Evolutionary conservation across 306 rosid genomes (phyloP), one percentile per base, ranked within the genome.

Genomic region (Quercus mongolica): DNA sequence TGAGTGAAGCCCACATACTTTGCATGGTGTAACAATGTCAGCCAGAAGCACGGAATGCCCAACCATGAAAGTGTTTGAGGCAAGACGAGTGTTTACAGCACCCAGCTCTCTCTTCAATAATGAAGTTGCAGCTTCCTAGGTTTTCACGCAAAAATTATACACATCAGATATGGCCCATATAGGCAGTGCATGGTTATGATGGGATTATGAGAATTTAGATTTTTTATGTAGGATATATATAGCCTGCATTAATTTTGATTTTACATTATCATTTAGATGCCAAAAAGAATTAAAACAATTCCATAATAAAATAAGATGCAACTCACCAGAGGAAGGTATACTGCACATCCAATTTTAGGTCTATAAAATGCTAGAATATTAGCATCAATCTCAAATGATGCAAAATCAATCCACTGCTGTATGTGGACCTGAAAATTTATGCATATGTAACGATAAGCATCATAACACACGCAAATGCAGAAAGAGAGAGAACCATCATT

Each of bases 381-480:
- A 55, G 86, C 73, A 88, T 91, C 97, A 74, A 91, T 84, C 83
- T 94, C 98, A 78, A 81, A 1, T 1, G 95, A 28, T 25, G 94
- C 49, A 77, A 94, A 91, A 80, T 94, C 98, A 78, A 91, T 90
- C 97, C 98, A 94, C 71, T 94, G 94, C 51, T 94, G 95, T 13
- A 91, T 73, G 26, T 76, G 94, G 71, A 83, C 94, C 98, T 90
- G 91, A 70, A 83, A 51, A 19, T 83, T 38, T 5, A 76, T 67
- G 28, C 31, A 78, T 35, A 14, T 70, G 25, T 26, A 51, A 72
- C 33, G 5, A 69, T 8, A 35, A 93, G 64, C 3, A 21, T 28
- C 41, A 51, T 54, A 75, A 58, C 15, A 56, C 61, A 68, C 13
- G 28, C 26, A 55, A 9, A 55, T 21, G 19, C 4, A 44, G 11